phyloP scores from a whole-genome alignment of 805 yeast species.

The Teunomyces lycoperdinae region DNA sequence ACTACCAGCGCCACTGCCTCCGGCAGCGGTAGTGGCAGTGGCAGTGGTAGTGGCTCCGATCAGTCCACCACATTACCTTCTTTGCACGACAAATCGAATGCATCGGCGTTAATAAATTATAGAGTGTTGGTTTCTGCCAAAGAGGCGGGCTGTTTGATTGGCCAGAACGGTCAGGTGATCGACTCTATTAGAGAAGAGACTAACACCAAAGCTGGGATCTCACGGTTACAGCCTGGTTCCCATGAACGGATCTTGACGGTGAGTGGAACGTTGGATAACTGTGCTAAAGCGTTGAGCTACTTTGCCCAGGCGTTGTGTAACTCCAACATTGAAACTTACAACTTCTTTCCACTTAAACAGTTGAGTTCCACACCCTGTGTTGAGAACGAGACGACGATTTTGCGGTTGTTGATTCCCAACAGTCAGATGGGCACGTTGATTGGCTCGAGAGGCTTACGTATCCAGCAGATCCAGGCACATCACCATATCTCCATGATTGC shows the following conservation, averaged over 20 bases:
- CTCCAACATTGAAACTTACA: conserved; percentile 39
- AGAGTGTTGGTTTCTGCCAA: conserved; percentile 73
- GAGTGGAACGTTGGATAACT: conserved; percentile 66
- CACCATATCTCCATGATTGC: conserved; percentile 80
- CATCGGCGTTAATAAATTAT: conserved; percentile 35
- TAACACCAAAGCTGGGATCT: conserved; percentile 81
- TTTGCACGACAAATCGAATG: conserved; percentile 22
- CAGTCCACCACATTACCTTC: conserved; percentile 25
- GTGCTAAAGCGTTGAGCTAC: conserved; percentile 66
- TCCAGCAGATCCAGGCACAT: conserved; percentile 70
- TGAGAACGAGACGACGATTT: conserved; percentile 49
- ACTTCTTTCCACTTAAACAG: conserved; percentile 58
- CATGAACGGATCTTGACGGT: conserved; percentile 81
- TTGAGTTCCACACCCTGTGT: conserved; percentile 51
- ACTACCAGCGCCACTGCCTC: too few species aligned
- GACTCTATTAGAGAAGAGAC: conserved; percentile 73
- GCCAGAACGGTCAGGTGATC: conserved; percentile 77
- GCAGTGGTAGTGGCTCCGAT: not conserved
- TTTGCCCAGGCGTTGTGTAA: conserved; percentile 65
- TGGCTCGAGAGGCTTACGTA: conserved; percentile 78
- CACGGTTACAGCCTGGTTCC: conserved; percentile 75
- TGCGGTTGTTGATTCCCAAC: conserved; percentile 77
- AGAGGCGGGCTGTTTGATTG: conserved; percentile 89
- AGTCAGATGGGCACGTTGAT: conserved; percentile 86
- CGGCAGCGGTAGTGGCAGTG: too few species aligned